Conservation (phyloP, 1,284 basidiomycete genomes). For the Mycena sp. region DNA sequence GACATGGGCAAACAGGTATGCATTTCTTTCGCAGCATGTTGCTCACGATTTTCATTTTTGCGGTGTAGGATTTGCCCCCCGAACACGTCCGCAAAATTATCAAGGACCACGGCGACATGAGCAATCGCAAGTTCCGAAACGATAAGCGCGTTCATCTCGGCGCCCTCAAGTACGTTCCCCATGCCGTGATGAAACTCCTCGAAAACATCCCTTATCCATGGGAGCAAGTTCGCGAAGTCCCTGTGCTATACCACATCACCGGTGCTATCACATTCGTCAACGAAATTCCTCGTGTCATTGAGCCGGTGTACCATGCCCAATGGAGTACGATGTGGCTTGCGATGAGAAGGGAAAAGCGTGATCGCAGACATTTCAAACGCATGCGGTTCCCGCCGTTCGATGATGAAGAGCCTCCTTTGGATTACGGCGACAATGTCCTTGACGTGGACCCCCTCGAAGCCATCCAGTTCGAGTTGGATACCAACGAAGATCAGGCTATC, state of each 20-base stretch:
- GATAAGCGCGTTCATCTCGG: constrained; percentile 99
- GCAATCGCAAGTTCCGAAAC: constrained; percentile 95
- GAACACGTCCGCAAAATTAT: constrained; percentile 98
- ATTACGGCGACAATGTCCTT: constrained; percentile 98
- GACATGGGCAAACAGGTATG: constrained; percentile 93
- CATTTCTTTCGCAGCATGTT: constrained; percentile 19
- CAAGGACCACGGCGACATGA: constrained; percentile 98
- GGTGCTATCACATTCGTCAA: constrained; percentile 99
- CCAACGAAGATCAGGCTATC: constrained; percentile 94
- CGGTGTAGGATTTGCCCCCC: constrained; percentile 78
- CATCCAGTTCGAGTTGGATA: constrained; percentile 96
- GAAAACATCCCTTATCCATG: constrained; percentile 99
- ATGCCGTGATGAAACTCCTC: constrained; percentile 98
- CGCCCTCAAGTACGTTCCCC: constrained; percentile 98
- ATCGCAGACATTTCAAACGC: constrained; percentile 98
- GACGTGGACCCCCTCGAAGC: constrained; percentile 98
- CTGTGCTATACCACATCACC: constrained; percentile 98
- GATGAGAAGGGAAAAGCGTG: constrained; percentile 98
- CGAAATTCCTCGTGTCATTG: constrained; percentile 95
- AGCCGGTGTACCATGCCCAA: constrained; percentile 98
- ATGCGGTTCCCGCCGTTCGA: constrained; percentile 99
- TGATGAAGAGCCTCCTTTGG: constrained; percentile 97
- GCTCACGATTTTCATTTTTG: constrained; percentile 27
- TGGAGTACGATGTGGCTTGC: constrained; percentile 99
- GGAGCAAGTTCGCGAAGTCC: constrained; percentile 99